Conservation (phyloP, 2,329 filamentous ascomycete species). For the Calonectria ilicicola region DNA sequence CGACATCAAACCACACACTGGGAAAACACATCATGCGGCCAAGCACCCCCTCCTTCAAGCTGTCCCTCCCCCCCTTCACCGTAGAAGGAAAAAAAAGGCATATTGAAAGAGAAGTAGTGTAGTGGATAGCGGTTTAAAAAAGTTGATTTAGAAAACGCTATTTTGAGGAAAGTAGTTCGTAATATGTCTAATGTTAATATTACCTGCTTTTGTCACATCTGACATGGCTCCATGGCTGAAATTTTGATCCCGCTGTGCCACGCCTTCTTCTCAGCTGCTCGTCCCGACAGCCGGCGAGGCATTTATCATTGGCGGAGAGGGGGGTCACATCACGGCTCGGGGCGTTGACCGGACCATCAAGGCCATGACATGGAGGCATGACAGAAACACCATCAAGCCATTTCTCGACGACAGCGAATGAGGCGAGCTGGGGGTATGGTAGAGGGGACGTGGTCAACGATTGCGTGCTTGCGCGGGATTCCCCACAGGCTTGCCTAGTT, state of each 20-base stretch:
- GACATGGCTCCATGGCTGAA: neutral
- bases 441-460: conserved; percentile 15
- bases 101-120: neutral
- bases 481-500: conserved; percentile 22
- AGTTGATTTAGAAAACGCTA: too few species aligned
- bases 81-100: neutral
- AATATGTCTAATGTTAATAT: too few species aligned
- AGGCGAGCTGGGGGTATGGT: conserved; percentile 14
- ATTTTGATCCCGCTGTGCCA: neutral
- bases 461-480: conserved; percentile 27
- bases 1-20: neutral
- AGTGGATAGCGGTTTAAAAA: neutral
- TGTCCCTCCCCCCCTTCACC: neutral
- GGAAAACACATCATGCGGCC: conserved; percentile 20
- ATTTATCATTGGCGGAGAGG: conserved; percentile 13
- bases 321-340: neutral
- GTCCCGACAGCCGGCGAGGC: conserved; percentile 26
- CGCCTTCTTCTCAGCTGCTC: neutral
- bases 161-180: too few species aligned
- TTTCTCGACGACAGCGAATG: conserved; percentile 17
- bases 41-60: neutral
- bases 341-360: conserved; percentile 1
- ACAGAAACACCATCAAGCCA: conserved; percentile 25
- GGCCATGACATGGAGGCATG: neutral
- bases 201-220: neutral